These are phyloP conservation scores for Achlya hypogyna DNA, from an alignment of 352 stramenopile genomes.

Conservation along the genomic window DNA sequence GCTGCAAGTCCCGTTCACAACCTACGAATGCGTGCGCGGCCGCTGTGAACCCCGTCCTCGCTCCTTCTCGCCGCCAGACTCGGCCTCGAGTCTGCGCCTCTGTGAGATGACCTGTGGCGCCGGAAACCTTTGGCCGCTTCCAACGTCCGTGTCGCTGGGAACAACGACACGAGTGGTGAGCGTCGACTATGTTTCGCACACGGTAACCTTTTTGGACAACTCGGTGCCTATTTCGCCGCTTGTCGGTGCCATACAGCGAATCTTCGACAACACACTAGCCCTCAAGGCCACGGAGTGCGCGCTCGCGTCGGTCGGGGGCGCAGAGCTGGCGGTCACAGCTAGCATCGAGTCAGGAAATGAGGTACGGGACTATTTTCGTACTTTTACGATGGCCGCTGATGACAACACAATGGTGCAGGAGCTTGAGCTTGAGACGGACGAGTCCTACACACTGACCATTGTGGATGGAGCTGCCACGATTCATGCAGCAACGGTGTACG, in stretches of 20 bases:
- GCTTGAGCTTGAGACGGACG: conserved; percentile 2
- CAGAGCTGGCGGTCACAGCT: background rate
- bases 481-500: conserved; percentile 1
- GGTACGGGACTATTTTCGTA: background rate
- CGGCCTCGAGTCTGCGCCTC: background rate
- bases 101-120: conserved; percentile 18
- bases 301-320: background rate
- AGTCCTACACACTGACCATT: conserved; percentile 4
- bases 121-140: conserved; percentile 9
- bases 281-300: conserved; percentile 16
- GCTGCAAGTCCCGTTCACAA: background rate
- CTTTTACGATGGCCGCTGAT: background rate
- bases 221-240: background rate
- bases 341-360: background rate
- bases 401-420: background rate
- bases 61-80: background rate
- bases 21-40: background rate
- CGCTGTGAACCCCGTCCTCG: background rate
- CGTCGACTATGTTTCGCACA: background rate
- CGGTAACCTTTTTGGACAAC: background rate
- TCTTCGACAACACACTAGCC: background rate
- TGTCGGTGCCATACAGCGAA: background rate
- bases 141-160: background rate
- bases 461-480: background rate
- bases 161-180: background rate